Conservation (phyloP, 139 green algal genomes). For the Chlorella sorokiniana region DNA sequence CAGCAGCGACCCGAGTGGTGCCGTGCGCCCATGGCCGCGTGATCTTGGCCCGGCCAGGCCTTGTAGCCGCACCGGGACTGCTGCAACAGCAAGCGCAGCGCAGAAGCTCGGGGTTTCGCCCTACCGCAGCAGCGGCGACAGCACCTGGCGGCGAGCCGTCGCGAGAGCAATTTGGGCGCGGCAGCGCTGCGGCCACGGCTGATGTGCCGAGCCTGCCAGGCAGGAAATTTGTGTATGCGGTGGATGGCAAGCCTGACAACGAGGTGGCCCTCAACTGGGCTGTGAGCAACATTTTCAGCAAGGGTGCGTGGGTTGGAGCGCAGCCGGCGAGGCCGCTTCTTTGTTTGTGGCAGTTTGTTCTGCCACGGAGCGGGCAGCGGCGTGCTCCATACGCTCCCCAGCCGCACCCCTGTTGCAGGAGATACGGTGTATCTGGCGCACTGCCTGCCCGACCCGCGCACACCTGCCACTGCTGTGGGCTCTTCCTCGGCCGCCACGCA, state of each 20-base stretch:
- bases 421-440: constrained; percentile 45
- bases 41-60: too few species aligned
- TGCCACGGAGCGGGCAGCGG: neutral
- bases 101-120: too few species aligned
- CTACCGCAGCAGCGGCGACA: too few species aligned
- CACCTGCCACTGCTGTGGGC: constrained; percentile 35
- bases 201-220: neutral
- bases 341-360: neutral
- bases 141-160: neutral
- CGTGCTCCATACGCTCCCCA: too few species aligned
- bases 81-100: too few species aligned
- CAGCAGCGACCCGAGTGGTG: too few species aligned
- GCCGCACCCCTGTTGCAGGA: constrained; percentile 13
- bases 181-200: neutral
- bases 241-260: constrained; percentile 37
- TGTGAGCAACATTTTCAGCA: constrained; percentile 4
- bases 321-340: neutral
- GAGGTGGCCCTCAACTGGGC: constrained; percentile 34
- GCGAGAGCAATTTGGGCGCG: neutral
- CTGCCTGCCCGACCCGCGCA: constrained; percentile 36
- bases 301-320: constrained; percentile 3
- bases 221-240: constrained; percentile 45
- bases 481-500: constrained; percentile 30
- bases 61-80: too few species aligned
- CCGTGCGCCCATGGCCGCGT: too few species aligned